Conservation (phyloP, 2,329 filamentous ascomycete genomes). For the Aspergillus sp. region DNA sequence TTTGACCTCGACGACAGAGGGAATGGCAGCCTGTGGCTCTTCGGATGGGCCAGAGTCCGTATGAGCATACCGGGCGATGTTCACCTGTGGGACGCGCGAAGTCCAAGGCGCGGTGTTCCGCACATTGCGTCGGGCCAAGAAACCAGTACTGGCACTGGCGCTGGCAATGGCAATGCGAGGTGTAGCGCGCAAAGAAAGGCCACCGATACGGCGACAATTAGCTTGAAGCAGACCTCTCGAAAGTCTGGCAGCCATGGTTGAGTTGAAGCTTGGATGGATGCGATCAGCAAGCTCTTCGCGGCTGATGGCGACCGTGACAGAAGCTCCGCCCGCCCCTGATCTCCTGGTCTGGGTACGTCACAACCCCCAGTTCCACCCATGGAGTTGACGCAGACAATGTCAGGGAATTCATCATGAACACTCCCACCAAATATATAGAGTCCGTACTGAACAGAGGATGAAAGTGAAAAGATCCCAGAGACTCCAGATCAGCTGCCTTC, state of each 20-base stretch:
- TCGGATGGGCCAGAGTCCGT: background rate
- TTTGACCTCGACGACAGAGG: background rate
- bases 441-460: too few relatives aligned
- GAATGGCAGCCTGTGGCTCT: background rate
- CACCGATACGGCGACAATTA: background rate
- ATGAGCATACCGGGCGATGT: background rate
- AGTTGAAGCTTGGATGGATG: background rate
- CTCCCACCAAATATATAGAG: too few relatives aligned
- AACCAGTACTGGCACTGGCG: background rate
- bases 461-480: too few relatives aligned
- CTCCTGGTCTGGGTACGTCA: too few relatives aligned
- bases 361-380: too few relatives aligned
- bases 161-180: background rate
- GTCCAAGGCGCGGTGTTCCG: background rate
- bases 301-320: background rate
- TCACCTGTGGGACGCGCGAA: background rate
- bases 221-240: background rate
- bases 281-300: background rate
- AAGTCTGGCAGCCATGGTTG: background rate
- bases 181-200: background rate
- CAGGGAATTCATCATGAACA: too few relatives aligned
- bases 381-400: too few relatives aligned
- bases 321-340: too few relatives aligned
- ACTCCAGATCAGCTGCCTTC: too few relatives aligned
- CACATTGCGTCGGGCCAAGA: background rate